phyloP scores from a whole-genome alignment of 345 rosid genomes.

The Melastoma malabathricum region DNA sequence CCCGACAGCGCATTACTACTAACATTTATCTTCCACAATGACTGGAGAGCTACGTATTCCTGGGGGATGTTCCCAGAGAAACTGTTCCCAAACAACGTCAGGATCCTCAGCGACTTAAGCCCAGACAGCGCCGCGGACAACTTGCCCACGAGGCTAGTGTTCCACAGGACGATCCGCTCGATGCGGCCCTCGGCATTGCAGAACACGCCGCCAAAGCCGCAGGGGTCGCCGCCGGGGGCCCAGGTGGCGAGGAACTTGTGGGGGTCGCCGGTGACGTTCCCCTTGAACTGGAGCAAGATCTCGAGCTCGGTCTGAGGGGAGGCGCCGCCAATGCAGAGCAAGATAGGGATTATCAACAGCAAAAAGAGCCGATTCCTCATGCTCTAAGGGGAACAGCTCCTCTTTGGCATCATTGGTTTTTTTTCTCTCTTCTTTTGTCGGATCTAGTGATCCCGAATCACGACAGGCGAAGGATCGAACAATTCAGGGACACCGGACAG shows the following conservation, averaged over 20 bases:
- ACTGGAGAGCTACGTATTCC: slow-evolving; percentile 48
- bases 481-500: no score
- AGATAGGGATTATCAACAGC: slow-evolving; percentile 34
- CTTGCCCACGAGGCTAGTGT: slow-evolving; percentile 57
- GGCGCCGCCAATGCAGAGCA: slow-evolving; percentile 19
- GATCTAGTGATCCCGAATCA: neutral
- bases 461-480: no score
- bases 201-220: slow-evolving; percentile 58
- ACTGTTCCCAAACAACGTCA: slow-evolving; percentile 77
- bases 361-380: slow-evolving; percentile 43
- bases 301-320: slow-evolving; percentile 43
- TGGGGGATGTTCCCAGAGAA: slow-evolving; percentile 70
- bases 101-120: slow-evolving; percentile 52
- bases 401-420: slow-evolving; percentile 48
- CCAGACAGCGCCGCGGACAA: slow-evolving; percentile 62
- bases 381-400: slow-evolving; percentile 24
- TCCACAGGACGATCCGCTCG: slow-evolving; percentile 86
- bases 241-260: slow-evolving; percentile 46
- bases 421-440: no score
- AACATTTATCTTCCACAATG: slow-evolving; percentile 86
- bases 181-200: slow-evolving; percentile 65
- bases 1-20: slow-evolving; percentile 89
- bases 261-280: slow-evolving; percentile 58
- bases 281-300: slow-evolving; percentile 76
- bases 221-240: slow-evolving; percentile 45